A percentile compares a stretch with the other conserved stretches of the same genome.
Evolutionary conservation across 2,329 filamentous ascomycete species (phyloP).

Genomic region (Aspergillus ustus): DNA sequence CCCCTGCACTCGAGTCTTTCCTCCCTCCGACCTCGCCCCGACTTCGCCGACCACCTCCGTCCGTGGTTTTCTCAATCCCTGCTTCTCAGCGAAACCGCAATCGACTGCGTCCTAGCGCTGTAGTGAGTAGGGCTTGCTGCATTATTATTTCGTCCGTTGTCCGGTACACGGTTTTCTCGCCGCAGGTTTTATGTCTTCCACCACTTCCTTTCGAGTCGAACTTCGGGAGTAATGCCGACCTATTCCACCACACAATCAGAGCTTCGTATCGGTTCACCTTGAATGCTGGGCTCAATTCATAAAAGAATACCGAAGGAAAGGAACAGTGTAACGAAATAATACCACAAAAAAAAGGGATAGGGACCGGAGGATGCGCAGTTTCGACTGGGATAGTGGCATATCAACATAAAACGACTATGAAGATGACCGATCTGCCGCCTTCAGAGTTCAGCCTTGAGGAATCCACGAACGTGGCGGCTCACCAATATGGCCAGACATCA

Average conservation of each 20-base stretch:
- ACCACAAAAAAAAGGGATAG: constrained; percentile 8
- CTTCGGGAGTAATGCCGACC: constrained; percentile 39
- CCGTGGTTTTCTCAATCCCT: constrained; percentile 18
- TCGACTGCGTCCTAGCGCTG: constrained; percentile 34
- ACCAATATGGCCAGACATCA: constrained; percentile 30
- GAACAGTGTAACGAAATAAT: background rate
- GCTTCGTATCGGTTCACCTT: constrained; percentile 31
- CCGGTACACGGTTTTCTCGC: constrained; percentile 32
- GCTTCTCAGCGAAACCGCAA: constrained; percentile 14
- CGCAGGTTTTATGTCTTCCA: constrained; percentile 20
- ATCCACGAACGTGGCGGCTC: constrained; percentile 26
- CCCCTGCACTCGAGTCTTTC: constrained; percentile 12
- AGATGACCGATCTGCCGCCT: constrained; percentile 38
- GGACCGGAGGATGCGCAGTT: constrained; percentile 36
- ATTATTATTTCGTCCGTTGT: constrained; percentile 27
- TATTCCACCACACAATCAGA: constrained; percentile 32
- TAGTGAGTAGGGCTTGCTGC: constrained; percentile 37
- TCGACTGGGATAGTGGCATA: constrained; percentile 30
- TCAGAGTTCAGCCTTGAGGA: constrained; percentile 39
- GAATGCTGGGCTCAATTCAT: constrained; percentile 21
- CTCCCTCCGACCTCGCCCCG: constrained; percentile 16
- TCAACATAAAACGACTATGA: constrained; percentile 31
- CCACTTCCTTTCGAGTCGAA: constrained; percentile 23
- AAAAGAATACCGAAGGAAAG: background rate
- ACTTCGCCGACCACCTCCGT: constrained; percentile 14